Percentiles rank a stretch among this genome's conserved stretches.
These are phyloP conservation scores for Phyllosticta citriasiana DNA, from an alignment of 2,329 filamentous ascomycete species.

Conservation along the genomic window DNA sequence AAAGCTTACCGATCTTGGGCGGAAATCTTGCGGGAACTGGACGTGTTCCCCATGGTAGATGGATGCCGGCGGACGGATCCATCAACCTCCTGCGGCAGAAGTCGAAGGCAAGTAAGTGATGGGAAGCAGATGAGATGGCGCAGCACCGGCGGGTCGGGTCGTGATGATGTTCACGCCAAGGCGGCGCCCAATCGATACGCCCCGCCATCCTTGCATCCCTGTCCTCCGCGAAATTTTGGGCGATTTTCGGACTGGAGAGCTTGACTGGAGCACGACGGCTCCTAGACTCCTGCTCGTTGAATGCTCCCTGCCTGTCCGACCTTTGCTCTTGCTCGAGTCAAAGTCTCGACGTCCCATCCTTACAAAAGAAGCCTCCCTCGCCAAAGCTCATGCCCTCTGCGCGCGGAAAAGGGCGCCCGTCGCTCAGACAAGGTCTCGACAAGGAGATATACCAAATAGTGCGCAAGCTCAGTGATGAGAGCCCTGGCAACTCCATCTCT, in stretches of 20 bases:
- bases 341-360: neutral
- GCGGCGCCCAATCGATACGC: neutral
- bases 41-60: constrained; percentile 52
- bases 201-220: neutral
- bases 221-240: neutral
- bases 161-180: neutral
- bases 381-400: neutral
- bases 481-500: constrained; percentile 43
- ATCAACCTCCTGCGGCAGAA: neutral
- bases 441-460: constrained; percentile 63
- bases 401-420: constrained; percentile 16
- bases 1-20: constrained; percentile 71
- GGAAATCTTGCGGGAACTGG: constrained; percentile 56
- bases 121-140: neutral
- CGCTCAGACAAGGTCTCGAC: constrained; percentile 32
- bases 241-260: neutral
- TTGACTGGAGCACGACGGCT: neutral
- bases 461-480: constrained; percentile 62
- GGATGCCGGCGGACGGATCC: neutral
- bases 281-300: neutral
- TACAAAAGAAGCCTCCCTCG: neutral
- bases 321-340: neutral
- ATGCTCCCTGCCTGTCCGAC: neutral
- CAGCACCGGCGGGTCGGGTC: neutral
- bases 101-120: neutral